These are phyloP conservation scores for Cicer chorassanicum DNA, from an alignment of 306 rosid genomes.

Conservation along the genomic window DNA sequence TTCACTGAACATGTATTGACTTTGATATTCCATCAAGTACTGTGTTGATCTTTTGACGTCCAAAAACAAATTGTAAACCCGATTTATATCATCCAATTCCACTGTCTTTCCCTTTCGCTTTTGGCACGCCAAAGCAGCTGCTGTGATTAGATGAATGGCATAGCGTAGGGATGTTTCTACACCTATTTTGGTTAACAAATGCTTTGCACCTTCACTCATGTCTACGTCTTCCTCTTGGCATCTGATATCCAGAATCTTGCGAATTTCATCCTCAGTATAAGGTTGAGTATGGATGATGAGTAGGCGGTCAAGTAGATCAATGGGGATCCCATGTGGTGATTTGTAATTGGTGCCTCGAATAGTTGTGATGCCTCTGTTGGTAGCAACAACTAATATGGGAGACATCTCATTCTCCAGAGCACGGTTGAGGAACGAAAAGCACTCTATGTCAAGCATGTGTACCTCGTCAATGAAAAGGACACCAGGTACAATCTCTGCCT, in stretches of 20 bases:
- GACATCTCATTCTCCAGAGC: conserved; percentile 98
- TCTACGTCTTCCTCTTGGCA: conserved; percentile 96
- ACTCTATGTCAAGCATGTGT: conserved; percentile 97
- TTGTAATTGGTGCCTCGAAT: conserved; percentile 94
- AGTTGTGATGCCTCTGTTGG: conserved; percentile 92
- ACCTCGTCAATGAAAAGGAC: conserved; percentile 97
- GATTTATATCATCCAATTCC: conserved; percentile 88
- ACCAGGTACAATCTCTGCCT: conserved; percentile 97
- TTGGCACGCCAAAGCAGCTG: conserved; percentile 84
- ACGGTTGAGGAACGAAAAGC: conserved; percentile 92
- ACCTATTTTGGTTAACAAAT: conserved; percentile 85
- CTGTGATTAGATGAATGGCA: conserved; percentile 91
- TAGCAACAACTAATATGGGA: conserved; percentile 93
- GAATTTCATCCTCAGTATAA: conserved; percentile 79
- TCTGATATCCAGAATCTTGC: conserved; percentile 84
- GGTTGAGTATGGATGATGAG: conserved; percentile 94
- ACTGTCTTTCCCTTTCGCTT: conserved; percentile 84
- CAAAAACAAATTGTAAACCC: conserved; percentile 91
- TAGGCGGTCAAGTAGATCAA: conserved; percentile 89
- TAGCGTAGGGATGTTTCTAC: conserved; percentile 91
- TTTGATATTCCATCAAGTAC: conserved; percentile 94
- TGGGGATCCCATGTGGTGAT: conserved; percentile 96
- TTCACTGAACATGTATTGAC: conserved; percentile 90
- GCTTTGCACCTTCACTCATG: conserved; percentile 86
- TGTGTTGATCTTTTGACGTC: conserved; percentile 97